Evolutionary conservation across 495 filamentous ascomycete genomes (phyloP).

Genomic region (Penicillium pulvis): DNA sequence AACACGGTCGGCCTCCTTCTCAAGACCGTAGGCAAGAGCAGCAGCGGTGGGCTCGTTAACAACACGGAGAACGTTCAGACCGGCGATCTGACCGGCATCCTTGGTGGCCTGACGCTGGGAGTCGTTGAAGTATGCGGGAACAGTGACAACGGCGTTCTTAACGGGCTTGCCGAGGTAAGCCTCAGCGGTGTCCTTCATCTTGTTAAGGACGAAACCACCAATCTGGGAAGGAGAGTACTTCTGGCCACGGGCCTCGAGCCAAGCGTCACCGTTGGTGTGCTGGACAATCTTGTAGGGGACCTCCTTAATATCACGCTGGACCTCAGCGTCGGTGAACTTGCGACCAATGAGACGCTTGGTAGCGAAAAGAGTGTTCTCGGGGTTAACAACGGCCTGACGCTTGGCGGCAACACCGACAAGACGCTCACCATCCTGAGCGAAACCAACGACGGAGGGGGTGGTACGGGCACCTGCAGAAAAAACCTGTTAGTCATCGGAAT

Average conservation of each 20-base stretch:
- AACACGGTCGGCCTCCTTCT: conserved; percentile 88
- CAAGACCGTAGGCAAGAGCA: conserved; percentile 91
- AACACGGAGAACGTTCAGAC: conserved; percentile 93
- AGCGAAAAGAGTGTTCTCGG: conserved; percentile 98
- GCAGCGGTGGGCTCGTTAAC: conserved; percentile 97
- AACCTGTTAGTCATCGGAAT: conserved; percentile 15
- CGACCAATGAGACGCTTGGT: conserved; percentile 99
- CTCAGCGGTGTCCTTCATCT: conserved; percentile 99
- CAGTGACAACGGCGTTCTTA: conserved; percentile 95
- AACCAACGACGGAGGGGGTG: conserved; percentile 95
- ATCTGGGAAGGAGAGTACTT: conserved; percentile 99
- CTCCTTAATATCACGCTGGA: conserved; percentile 97
- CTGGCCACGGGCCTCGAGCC: conserved; percentile 93
- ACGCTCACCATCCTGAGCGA: conserved; percentile 95
- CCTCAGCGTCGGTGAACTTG: conserved; percentile 95
- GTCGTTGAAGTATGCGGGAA: conserved; percentile 98
- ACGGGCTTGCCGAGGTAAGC: conserved; percentile 83
- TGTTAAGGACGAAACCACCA: conserved; percentile 93
- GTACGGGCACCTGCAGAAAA: conserved; percentile 75
- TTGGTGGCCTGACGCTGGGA: conserved; percentile 97
- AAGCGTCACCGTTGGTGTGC: conserved; percentile 96
- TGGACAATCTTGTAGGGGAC: conserved; percentile 99
- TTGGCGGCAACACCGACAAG: conserved; percentile 98
- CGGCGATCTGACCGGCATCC: conserved; percentile 94
- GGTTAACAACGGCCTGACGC: conserved; percentile 98